Evolutionary conservation across 805 yeast genomes (phyloP).

Genomic region (Barnettozyma siamensis): DNA sequence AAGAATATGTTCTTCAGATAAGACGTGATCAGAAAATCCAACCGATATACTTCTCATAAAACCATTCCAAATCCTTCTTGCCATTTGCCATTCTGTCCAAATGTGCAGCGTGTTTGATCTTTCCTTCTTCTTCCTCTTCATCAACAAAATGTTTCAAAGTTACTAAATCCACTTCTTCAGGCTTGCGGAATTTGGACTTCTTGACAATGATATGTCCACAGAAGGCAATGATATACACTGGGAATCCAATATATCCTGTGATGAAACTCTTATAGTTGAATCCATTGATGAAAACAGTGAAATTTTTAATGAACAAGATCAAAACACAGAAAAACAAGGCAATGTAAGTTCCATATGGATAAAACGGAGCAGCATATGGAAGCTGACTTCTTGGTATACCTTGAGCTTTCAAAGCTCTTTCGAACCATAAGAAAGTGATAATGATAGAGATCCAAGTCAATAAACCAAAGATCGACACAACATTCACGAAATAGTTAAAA

Average conservation of each 20-base stretch:
- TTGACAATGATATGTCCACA: slow-evolving; percentile 54
- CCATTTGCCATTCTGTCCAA: slow-evolving; percentile 21
- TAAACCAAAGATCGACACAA: slow-evolving; percentile 70
- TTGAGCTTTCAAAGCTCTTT: slow-evolving; percentile 61
- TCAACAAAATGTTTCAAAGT: slow-evolving; percentile 42
- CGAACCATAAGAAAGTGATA: slow-evolving; percentile 61
- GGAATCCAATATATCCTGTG: slow-evolving; percentile 74
- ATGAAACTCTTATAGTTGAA: slow-evolving; percentile 64
- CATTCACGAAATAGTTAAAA: slow-evolving; percentile 67
- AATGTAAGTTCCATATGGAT: slow-evolving; percentile 61
- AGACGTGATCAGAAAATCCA: slow-evolving; percentile 38
- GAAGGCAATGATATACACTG: slow-evolving; percentile 50
- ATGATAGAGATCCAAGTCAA: slow-evolving; percentile 71
- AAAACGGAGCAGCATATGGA: slow-evolving; percentile 59
- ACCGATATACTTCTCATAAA: slow-evolving; percentile 41
- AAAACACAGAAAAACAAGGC: slow-evolving; percentile 49
- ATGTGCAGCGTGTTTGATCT: slow-evolving; percentile 22
- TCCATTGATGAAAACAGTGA: slow-evolving; percentile 60
- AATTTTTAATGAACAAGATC: slow-evolving; percentile 60
- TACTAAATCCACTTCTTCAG: slow-evolving; percentile 56
- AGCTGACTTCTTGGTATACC: slow-evolving; percentile 52
- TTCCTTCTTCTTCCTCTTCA: slow-evolving; percentile 25
- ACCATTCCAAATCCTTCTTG: slow-evolving; percentile 37
- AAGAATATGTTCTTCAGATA: not conserved
- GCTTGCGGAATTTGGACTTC: slow-evolving; percentile 42